Evolutionary conservation across 2,329 filamentous ascomycete species (phyloP).

Genomic region (Aspergillus tubingensis): DNA sequence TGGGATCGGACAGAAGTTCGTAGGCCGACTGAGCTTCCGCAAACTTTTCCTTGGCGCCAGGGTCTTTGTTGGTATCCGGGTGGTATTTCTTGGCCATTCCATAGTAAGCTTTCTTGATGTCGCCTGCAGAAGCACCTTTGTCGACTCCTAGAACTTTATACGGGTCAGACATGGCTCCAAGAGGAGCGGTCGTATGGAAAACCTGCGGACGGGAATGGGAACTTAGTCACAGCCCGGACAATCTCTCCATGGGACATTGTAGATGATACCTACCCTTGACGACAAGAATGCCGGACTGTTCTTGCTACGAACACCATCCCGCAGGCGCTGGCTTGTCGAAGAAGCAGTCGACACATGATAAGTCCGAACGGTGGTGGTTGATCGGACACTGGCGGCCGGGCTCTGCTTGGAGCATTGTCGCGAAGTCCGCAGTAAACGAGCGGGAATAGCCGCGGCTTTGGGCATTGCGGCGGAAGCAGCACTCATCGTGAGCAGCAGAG

Average conservation of each 20-base stretch:
- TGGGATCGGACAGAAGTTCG: constrained; percentile 85
- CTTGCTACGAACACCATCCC: constrained; percentile 27
- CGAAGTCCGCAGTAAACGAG: constrained; percentile 45
- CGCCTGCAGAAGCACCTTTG: constrained; percentile 75
- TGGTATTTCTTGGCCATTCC: constrained; percentile 96
- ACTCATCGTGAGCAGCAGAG: constrained; percentile 39
- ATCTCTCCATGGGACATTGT: neutral
- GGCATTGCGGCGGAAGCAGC: constrained; percentile 43
- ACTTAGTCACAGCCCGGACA: constrained; percentile 9
- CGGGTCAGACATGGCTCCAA: constrained; percentile 76
- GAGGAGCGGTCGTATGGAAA: constrained; percentile 53
- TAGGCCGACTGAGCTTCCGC: constrained; percentile 91
- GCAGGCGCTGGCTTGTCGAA: constrained; percentile 29
- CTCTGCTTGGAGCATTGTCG: constrained; percentile 42
- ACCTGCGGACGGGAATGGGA: constrained; percentile 27
- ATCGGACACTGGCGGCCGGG: constrained; percentile 28
- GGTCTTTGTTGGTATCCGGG: constrained; percentile 96
- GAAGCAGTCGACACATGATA: constrained; percentile 36
- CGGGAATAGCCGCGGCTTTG: constrained; percentile 45
- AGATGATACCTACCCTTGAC: constrained; percentile 33
- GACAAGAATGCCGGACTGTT: constrained; percentile 27
- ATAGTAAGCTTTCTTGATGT: constrained; percentile 99
- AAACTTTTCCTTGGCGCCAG: constrained; percentile 91
- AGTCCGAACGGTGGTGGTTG: constrained; percentile 38
- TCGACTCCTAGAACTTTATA: constrained; percentile 83